Conservation (phyloP, 139 green algal genomes). For the Ettlia oleoabundans region DNA sequence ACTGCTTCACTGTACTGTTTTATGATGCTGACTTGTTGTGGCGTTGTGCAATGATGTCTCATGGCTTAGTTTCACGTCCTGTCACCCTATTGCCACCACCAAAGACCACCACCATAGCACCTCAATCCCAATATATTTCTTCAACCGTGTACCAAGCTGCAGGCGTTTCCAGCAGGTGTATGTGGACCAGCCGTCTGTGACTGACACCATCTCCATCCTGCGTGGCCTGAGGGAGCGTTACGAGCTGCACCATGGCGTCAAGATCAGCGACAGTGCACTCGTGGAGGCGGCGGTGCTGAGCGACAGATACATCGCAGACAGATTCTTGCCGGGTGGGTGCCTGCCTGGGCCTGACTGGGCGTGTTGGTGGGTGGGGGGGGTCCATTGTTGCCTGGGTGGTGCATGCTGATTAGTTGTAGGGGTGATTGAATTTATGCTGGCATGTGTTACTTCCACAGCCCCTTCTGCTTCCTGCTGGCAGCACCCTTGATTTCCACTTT, state of each 20-base stretch:
- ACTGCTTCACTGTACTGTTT: neutral
- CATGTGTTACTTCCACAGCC: no score
- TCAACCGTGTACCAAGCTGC: neutral
- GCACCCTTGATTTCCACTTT: no score
- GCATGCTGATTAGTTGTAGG: no score
- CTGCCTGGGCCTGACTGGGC: neutral
- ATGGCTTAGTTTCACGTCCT: neutral
- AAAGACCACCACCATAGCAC: neutral
- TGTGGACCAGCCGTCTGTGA: constrained; percentile 92
- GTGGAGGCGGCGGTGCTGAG: constrained; percentile 93
- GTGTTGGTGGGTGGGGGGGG: neutral
- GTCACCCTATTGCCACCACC: neutral
- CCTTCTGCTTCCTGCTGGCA: no score
- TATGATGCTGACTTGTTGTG: neutral
- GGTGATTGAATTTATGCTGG: no score
- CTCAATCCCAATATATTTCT: no score
- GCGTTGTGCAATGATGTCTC: neutral
- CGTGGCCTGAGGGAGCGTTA: constrained; percentile 95
- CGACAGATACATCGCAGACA: constrained; percentile 96
- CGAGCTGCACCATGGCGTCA: constrained; percentile 98
- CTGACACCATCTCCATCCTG: constrained; percentile 96
- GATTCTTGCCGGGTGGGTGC: constrained; percentile 81
- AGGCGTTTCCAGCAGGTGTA: constrained; percentile 91
- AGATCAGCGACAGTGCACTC: constrained; percentile 94
- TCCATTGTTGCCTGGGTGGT: neutral